A percentile compares a stretch with the other conserved stretches of the same genome.
Evolutionary conservation across 495 filamentous ascomycete species (phyloP).

Genomic region (Jackrogersella multiformis): DNA sequence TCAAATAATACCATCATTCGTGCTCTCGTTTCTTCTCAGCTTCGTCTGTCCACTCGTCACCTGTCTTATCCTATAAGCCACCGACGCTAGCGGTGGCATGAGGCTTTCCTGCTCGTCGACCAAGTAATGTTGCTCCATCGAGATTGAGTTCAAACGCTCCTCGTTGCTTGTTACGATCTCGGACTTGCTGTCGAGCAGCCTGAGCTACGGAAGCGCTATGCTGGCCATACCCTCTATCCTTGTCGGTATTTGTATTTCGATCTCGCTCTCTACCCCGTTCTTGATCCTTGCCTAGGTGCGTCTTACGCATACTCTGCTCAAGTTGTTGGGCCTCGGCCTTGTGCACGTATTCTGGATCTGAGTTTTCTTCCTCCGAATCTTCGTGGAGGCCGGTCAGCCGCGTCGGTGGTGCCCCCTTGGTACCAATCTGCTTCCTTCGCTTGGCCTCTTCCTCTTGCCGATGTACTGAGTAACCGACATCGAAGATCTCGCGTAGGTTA

Average conservation of each 20-base stretch:
- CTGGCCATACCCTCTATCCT: slow-evolving; percentile 78
- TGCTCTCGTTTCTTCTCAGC: slow-evolving; percentile 1
- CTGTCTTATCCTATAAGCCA: slow-evolving; percentile 45
- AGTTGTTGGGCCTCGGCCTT: slow-evolving; percentile 69
- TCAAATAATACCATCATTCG: slow-evolving; percentile 22
- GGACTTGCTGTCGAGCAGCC: slow-evolving; percentile 79
- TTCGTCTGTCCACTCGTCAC: slow-evolving; percentile 43
- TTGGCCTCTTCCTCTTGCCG: slow-evolving; percentile 96
- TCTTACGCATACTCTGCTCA: slow-evolving; percentile 84
- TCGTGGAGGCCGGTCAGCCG: slow-evolving; percentile 68
- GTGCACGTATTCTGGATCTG: slow-evolving; percentile 74
- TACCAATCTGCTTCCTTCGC: slow-evolving; percentile 80
- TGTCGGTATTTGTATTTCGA: slow-evolving; percentile 52
- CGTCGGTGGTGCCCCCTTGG: slow-evolving; percentile 57
- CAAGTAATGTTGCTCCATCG: slow-evolving; percentile 87
- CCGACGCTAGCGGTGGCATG: slow-evolving; percentile 50
- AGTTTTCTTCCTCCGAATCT: slow-evolving; percentile 71
- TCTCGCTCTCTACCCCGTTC: slow-evolving; percentile 57
- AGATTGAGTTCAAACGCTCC: slow-evolving; percentile 90
- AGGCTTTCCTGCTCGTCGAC: slow-evolving; percentile 70
- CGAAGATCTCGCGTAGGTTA: slow-evolving; percentile 95
- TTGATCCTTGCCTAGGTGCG: slow-evolving; percentile 72
- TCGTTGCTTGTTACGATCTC: slow-evolving; percentile 64
- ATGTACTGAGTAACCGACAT: slow-evolving; percentile 96
- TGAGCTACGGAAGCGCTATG: slow-evolving; percentile 79